phyloP scores from a whole-genome alignment of 345 rosid species.

The Rubroshorea leprosula region DNA sequence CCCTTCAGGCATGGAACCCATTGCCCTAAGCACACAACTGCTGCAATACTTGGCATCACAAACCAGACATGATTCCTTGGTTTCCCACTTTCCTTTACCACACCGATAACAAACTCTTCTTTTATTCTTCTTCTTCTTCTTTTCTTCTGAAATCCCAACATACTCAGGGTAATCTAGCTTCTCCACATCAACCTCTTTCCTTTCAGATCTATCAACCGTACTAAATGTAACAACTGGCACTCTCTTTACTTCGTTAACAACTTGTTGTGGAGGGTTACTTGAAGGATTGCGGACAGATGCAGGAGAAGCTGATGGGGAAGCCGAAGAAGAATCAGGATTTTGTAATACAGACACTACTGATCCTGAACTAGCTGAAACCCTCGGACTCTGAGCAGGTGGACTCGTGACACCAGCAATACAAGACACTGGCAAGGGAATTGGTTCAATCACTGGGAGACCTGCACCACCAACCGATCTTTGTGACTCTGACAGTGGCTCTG shows the following conservation, averaged over 20 bases:
- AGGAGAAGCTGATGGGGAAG: conserved; percentile 81
- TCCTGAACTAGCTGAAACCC: conserved; percentile 78
- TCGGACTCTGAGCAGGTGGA: conserved; percentile 67
- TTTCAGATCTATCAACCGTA: conserved; percentile 30
- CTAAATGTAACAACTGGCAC: conserved; percentile 33
- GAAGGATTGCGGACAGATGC: conserved; percentile 41
- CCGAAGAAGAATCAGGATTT: conserved; percentile 74
- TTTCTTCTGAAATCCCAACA: not conserved
- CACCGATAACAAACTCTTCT: conserved; percentile 47
- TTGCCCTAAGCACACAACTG: conserved; percentile 56
- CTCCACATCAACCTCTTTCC: not conserved
- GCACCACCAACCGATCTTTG: conserved; percentile 16
- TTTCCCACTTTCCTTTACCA: conserved; percentile 37
- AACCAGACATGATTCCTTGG: conserved; percentile 49
- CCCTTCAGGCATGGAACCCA: conserved; percentile 81
- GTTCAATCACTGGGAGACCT: conserved; percentile 40
- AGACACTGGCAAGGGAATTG: conserved; percentile 79
- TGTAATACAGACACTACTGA: conserved; percentile 94
- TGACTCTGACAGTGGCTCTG: conserved; percentile 29
- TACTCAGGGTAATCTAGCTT: conserved; percentile 21
- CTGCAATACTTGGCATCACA: conserved; percentile 55
- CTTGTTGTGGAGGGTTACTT: conserved; percentile 29
- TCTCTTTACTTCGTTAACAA: conserved; percentile 35
- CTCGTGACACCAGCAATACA: conserved; percentile 51
- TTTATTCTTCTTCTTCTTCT: conserved; percentile 17